phyloP scores from a whole-genome alignment of 2,329 filamentous ascomycete genomes.

The Bipolaris cookei region DNA sequence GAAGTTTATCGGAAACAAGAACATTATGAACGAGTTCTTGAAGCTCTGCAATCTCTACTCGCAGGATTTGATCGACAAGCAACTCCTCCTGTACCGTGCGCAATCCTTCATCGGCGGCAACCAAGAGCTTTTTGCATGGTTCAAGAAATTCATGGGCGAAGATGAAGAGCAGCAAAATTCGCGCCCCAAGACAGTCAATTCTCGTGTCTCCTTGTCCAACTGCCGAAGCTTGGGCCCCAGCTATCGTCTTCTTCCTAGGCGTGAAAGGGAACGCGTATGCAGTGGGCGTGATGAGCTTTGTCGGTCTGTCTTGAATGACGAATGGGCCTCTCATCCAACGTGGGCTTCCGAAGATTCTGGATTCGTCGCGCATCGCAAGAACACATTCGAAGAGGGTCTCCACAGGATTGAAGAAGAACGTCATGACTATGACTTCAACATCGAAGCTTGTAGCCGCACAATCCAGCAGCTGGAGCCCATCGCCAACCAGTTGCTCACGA shows the following conservation, averaged over 20 bases:
- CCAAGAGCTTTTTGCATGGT: conserved; percentile 85
- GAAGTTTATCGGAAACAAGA: conserved; percentile 93
- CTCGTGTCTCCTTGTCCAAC: conserved; percentile 90
- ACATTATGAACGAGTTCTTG: conserved; percentile 91
- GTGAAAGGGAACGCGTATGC: conserved; percentile 89
- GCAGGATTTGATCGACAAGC: conserved; percentile 87
- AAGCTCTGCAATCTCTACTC: conserved; percentile 97
- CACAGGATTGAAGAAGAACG: conserved; percentile 97
- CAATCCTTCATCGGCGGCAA: conserved; percentile 87
- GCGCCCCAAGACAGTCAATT: conserved; percentile 71
- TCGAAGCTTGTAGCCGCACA: conserved; percentile 91
- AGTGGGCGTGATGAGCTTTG: conserved; percentile 95
- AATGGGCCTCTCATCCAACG: conserved; percentile 98
- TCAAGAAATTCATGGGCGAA: conserved; percentile 82
- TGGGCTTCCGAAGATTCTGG: conserved; percentile 99
- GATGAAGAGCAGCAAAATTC: conserved; percentile 62
- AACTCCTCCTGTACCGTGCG: conserved; percentile 81
- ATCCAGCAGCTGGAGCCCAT: conserved; percentile 96
- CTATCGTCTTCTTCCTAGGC: conserved; percentile 88
- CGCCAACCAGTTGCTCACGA: conserved; percentile 83
- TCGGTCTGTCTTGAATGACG: conserved; percentile 90
- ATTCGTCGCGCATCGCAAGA: conserved; percentile 97
- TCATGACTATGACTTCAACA: conserved; percentile 98
- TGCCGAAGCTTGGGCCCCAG: conserved; percentile 95
- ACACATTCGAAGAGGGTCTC: conserved; percentile 89